Conservation (phyloP, 345 rosid species). For the Gynandropsis gynandra region DNA sequence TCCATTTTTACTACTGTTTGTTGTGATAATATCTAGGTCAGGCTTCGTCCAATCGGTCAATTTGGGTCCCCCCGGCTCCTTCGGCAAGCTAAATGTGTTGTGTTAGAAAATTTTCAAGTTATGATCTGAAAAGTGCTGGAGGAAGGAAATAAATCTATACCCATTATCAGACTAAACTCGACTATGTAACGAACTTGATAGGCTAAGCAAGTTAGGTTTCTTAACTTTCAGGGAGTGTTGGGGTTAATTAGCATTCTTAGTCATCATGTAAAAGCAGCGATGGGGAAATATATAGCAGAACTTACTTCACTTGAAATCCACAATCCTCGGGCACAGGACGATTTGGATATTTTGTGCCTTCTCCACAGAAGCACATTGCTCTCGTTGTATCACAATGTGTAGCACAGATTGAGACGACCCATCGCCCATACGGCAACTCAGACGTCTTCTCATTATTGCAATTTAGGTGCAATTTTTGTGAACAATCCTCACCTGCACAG, state of each 20-base stretch:
- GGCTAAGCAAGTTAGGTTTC: no score
- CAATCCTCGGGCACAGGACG: constrained; percentile 89
- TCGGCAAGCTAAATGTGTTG: constrained; percentile 44
- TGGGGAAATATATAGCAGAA: constrained; percentile 12
- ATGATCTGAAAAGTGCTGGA: constrained; percentile 2
- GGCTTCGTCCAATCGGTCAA: constrained; percentile 69
- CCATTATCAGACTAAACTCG: no score
- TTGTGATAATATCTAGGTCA: constrained; percentile 69
- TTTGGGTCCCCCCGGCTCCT: constrained; percentile 54
- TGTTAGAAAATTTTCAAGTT: constrained; percentile 18
- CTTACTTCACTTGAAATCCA: constrained; percentile 76
- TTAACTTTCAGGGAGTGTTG: no score
- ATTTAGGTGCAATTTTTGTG: constrained; percentile 46
- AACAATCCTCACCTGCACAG: constrained; percentile 71
- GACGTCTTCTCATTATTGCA: constrained; percentile 72
- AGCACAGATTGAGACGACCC: constrained; percentile 91
- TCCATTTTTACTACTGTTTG: constrained; percentile 67
- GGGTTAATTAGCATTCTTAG: no score
- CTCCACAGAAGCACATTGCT: constrained; percentile 98
- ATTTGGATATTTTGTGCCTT: constrained; percentile 90
- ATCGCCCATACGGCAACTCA: constrained; percentile 70
- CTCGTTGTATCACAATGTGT: constrained; percentile 78
- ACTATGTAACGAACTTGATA: no score
- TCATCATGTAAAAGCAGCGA: background rate
- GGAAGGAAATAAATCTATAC: no score